Base-by-base conservation (phyloP, 306 rosid genomes). In the Vigna unguiculata region DNA sequence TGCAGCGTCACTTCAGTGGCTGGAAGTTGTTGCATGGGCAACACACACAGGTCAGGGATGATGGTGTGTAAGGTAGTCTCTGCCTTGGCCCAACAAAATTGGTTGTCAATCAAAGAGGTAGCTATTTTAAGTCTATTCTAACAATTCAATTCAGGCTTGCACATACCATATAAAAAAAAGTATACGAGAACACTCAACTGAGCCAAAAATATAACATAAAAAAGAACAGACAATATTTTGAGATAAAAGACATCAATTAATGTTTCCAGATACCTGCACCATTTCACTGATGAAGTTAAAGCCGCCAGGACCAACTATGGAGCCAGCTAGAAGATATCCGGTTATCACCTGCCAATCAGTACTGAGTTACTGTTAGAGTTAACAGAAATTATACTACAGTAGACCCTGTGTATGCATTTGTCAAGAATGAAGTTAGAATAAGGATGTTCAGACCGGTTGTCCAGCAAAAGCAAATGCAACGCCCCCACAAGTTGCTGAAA, bases 391-490 rank as follows among this genome's bases (percentile, higher is more conserved):
- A 63, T 55, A 45, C 9, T 59, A 38, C 52, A 72, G 41, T 28
- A 80, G 41, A 77, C 60, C 24, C 17, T 40, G 61, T 59, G 67
- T 40, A 25, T 62, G 41, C 68, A 64, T 51, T 70, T 69, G 15
- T 61, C 22, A 78, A 75, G 34, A 79, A 49, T 22, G 41, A 58
- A 82, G 79, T 74, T 66, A 68, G 75, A 45, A 71, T 60, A 78
- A 64, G 41, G 71, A 79, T 75, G 69, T 72, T 83, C 97, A 77
- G 70, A 96, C 97, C 90, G 99, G 97, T 85, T 96, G 99, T 83
- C 99, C 99, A 78, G 96, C 96, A 82, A 96, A 91, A 66, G 98
- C 99, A 84, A 96, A 92, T 34, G 97, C 98, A 83, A 96, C 90
- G 32, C 99, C 99, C 14, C 98, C 94, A 76, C 98, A 96, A 57